A percentile compares a stretch with the other conserved stretches of the same genome.
These are phyloP conservation scores for Lathyrus sativus DNA, from an alignment of 306 rosid genomes.

Conservation along the genomic window DNA sequence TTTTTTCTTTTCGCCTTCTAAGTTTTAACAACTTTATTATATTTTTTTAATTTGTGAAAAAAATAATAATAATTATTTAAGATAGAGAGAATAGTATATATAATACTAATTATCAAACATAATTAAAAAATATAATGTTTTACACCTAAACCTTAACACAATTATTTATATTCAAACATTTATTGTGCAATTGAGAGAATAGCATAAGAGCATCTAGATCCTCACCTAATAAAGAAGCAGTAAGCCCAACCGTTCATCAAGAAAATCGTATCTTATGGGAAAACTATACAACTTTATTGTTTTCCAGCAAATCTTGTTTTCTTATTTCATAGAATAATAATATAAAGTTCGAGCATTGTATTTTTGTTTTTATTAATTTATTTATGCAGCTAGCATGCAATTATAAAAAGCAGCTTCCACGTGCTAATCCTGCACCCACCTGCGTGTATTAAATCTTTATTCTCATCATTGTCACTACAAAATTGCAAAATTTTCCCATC, in stretches of 20 bases:
- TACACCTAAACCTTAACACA: too few species aligned
- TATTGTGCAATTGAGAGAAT: too few species aligned
- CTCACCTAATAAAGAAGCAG: slow-evolving; percentile 42
- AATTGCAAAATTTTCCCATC: slow-evolving; percentile 29
- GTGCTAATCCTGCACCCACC: slow-evolving; percentile 91
- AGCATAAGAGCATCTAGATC: neutral
- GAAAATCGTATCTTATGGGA: slow-evolving; percentile 39
- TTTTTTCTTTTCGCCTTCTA: too few species aligned
- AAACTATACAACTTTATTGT: slow-evolving; percentile 26
- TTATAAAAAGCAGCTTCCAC: slow-evolving; percentile 75
- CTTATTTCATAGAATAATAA: slow-evolving; percentile 32
- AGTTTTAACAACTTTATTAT: too few species aligned
- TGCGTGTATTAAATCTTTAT: slow-evolving; percentile 37
- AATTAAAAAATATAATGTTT: too few species aligned
- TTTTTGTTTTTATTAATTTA: neutral
- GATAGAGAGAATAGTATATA: too few species aligned
- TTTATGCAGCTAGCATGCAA: slow-evolving; percentile 62
- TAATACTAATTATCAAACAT: too few species aligned
- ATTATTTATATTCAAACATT: too few species aligned
- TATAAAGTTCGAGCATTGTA: slow-evolving; percentile 30
- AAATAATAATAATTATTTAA: too few species aligned
- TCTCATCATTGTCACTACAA: slow-evolving; percentile 67
- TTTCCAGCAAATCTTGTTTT: slow-evolving; percentile 25
- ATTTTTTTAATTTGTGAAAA: too few species aligned
- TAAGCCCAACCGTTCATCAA: slow-evolving; percentile 48